A percentile compares a stretch with the other conserved stretches of the same genome.
Conservation (phyloP, 768 basidiomycete genomes). For the Trametes meyenii region DNA sequence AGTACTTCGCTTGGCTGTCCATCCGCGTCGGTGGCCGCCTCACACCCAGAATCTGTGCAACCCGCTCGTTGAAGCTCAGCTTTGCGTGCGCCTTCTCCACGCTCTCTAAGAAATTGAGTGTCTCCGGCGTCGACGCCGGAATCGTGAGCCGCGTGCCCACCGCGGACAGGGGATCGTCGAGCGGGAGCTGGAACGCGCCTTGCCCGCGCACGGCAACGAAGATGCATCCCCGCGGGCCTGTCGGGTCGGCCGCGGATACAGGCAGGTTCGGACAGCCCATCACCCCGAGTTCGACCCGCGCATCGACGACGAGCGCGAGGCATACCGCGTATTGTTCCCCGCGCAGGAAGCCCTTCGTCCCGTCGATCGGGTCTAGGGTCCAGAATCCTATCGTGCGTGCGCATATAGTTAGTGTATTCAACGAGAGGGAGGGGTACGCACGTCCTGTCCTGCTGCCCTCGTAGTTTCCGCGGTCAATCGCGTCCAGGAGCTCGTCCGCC, state of each 20-base stretch:
- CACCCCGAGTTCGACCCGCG: constrained; percentile 54
- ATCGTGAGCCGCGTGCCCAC: constrained; percentile 56
- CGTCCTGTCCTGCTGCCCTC: constrained; percentile 74
- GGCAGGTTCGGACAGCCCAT: constrained; percentile 85
- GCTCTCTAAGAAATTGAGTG: constrained; percentile 81
- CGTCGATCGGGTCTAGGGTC: constrained; percentile 59
- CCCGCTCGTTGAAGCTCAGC: constrained; percentile 76
- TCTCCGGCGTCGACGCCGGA: constrained; percentile 47
- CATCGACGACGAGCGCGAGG: constrained; percentile 55
- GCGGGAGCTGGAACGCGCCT: constrained; percentile 74
- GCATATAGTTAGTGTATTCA: background rate
- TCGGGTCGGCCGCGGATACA: constrained; percentile 50
- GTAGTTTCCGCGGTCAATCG: constrained; percentile 84
- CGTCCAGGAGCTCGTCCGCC: constrained; percentile 67
- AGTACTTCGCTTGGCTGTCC: constrained; percentile 96
- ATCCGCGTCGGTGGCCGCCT: constrained; percentile 72
- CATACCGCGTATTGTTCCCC: constrained; percentile 66
- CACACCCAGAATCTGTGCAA: constrained; percentile 69
- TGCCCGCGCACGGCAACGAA: constrained; percentile 88
- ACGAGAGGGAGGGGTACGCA: constrained; percentile 43
- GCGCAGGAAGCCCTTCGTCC: constrained; percentile 63
- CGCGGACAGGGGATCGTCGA: constrained; percentile 50
- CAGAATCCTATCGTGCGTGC: constrained; percentile 36
- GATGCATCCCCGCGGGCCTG: constrained; percentile 72
- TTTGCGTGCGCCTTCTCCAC: constrained; percentile 92